These are phyloP conservation scores for Brassica napus DNA, from an alignment of 345 rosid genomes.

Conservation along the genomic window Da-Ae NC_063442.1:41217501-41218000, in stretches of 20 bases:
- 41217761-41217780: constrained; percentile 63
- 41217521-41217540: background rate
- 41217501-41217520: background rate
- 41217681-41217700: constrained; percentile 52
- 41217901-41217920: constrained; percentile 39
- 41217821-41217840: constrained; percentile 54
- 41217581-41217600: background rate
- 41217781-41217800: constrained; percentile 56
- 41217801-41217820: constrained; percentile 66
- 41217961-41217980: constrained; percentile 52
- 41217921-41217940: constrained; percentile 37
- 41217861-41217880: constrained; percentile 42
- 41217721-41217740: constrained; percentile 29
- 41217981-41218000: constrained; percentile 63
- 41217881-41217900: constrained; percentile 47
- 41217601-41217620: constrained; percentile 4
- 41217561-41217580: background rate
- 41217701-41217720: constrained; percentile 46
- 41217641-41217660: constrained; percentile 56
- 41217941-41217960: constrained; percentile 45
- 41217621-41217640: constrained; percentile 77
- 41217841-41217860: constrained; percentile 36
- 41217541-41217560: constrained; percentile 19
- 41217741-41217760: constrained; percentile 28
- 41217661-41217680: constrained; percentile 56